These are phyloP conservation scores for Monilinia aucupariae DNA, from an alignment of 2,329 filamentous ascomycete species.

Conservation along the genomic window DNA sequence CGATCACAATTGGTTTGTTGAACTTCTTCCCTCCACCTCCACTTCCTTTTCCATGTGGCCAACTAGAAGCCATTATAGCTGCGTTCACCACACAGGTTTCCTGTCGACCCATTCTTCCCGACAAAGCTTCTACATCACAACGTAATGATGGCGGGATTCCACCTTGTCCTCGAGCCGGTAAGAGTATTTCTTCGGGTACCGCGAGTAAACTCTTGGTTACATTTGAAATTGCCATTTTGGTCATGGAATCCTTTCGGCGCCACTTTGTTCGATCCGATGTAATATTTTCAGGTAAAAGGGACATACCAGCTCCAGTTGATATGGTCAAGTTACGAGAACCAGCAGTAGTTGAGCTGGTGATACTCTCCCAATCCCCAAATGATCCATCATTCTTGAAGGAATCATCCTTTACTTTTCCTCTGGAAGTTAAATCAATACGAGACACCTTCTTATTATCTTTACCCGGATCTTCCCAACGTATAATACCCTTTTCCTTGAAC, in stretches of 20 bases:
- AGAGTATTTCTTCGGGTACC: slow-evolving; percentile 19
- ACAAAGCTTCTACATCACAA: slow-evolving; percentile 40
- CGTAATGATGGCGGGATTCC: slow-evolving; percentile 40
- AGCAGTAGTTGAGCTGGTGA: neutral
- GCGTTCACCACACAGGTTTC: slow-evolving; percentile 81
- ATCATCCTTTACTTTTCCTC: slow-evolving; percentile 32
- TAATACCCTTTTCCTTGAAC: slow-evolving; percentile 42
- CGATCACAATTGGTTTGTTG: slow-evolving; percentile 79
- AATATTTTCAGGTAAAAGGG: neutral
- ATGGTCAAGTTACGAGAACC: neutral
- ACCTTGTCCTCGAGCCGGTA: slow-evolving; percentile 37
- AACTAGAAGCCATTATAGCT: slow-evolving; percentile 63
- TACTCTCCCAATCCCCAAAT: slow-evolving; percentile 7
- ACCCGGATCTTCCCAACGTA: slow-evolving; percentile 56
- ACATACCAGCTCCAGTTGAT: neutral
- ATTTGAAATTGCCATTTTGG: slow-evolving; percentile 17
- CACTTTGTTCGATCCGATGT: neutral
- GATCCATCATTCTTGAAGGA: slow-evolving; percentile 45
- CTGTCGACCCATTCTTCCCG: slow-evolving; percentile 35
- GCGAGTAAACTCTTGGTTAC: slow-evolving; percentile 19
- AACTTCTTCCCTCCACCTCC: slow-evolving; percentile 57
- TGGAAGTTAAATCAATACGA: slow-evolving; percentile 54
- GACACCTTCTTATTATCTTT: slow-evolving; percentile 53
- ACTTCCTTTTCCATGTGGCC: slow-evolving; percentile 48
- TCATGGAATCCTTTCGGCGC: neutral